These are phyloP conservation scores for Xenosphaeropsis pyriputrescens DNA, from an alignment of 2,329 filamentous ascomycete species.

Conservation along the genomic window DNA sequence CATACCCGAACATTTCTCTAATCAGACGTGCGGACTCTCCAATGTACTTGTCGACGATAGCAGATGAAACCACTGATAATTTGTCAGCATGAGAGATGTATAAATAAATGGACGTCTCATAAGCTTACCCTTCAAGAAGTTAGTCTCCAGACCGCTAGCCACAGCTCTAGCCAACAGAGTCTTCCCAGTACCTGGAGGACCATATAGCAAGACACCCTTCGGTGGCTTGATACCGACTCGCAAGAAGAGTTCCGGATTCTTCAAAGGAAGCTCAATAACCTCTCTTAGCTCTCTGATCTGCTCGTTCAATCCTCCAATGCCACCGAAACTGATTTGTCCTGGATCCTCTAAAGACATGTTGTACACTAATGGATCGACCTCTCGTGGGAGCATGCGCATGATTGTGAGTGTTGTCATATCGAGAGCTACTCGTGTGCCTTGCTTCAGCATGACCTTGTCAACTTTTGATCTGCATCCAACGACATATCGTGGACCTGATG, in stretches of 20 bases:
- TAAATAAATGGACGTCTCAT: neutral
- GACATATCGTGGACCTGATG: constrained; percentile 91
- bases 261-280: constrained; percentile 93
- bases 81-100: constrained; percentile 5
- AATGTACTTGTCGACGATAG: constrained; percentile 99
- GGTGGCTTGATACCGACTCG: constrained; percentile 97
- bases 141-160: constrained; percentile 91
- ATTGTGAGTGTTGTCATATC: constrained; percentile 99
- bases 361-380: constrained; percentile 97
- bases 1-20: constrained; percentile 98
- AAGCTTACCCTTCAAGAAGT: constrained; percentile 80
- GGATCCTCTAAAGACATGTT: constrained; percentile 99
- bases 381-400: constrained; percentile 97
- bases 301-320: constrained; percentile 94
- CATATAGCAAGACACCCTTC: constrained; percentile 92
- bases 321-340: constrained; percentile 92
- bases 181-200: constrained; percentile 93
- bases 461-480: constrained; percentile 98
- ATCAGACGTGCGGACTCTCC: constrained; percentile 95
- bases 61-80: constrained; percentile 76
- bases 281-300: constrained; percentile 95
- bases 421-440: constrained; percentile 91
- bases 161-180: constrained; percentile 88
- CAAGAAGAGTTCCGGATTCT: constrained; percentile 96
- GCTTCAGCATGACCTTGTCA: constrained; percentile 93